Evolutionary conservation across 441 rosid genomes (phyloP).

Genomic region (Aquilaria agallochum): DNA sequence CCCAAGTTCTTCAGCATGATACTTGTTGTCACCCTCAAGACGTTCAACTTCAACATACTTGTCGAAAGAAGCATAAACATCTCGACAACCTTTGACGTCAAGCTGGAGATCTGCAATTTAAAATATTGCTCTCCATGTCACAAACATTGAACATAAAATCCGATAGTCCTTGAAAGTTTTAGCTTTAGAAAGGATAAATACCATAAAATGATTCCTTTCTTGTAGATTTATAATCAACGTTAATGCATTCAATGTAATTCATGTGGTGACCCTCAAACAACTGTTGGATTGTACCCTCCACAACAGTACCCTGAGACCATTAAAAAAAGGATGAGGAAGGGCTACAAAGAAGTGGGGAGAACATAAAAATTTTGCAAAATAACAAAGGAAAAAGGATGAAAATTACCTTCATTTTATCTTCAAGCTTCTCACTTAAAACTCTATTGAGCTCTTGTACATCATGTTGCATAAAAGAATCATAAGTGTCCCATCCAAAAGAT

Average conservation of each 20-base stretch:
- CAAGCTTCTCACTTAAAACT: slow-evolving; percentile 86
- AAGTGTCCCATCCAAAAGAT: slow-evolving; percentile 98
- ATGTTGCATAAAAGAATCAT: slow-evolving; percentile 94
- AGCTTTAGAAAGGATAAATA: slow-evolving; percentile 21
- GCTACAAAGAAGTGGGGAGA: slow-evolving; percentile 10
- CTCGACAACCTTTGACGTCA: slow-evolving; percentile 97
- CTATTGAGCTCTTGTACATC: slow-evolving; percentile 96
- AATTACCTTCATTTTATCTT: slow-evolving; percentile 91
- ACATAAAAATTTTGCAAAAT: neutral
- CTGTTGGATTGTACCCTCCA: slow-evolving; percentile 94
- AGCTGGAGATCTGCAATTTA: slow-evolving; percentile 82
- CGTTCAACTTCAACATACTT: slow-evolving; percentile 97
- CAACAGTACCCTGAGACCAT: slow-evolving; percentile 75
- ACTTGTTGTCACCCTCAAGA: slow-evolving; percentile 95
- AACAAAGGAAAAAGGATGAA: slow-evolving; percentile 12
- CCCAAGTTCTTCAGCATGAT: slow-evolving; percentile 88
- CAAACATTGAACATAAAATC: slow-evolving; percentile 11
- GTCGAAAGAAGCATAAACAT: slow-evolving; percentile 95
- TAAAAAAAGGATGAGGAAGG: slow-evolving; percentile 5
- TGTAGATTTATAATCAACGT: slow-evolving; percentile 91
- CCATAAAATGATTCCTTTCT: slow-evolving; percentile 94
- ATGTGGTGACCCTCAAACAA: slow-evolving; percentile 92
- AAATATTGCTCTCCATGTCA: slow-evolving; percentile 6
- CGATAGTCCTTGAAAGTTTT: slow-evolving; percentile 1
- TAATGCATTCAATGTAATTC: slow-evolving; percentile 93